Base-by-base conservation (phyloP, 2,329 filamentous ascomycete species). In the Tolypocladium amazonense region DNA sequence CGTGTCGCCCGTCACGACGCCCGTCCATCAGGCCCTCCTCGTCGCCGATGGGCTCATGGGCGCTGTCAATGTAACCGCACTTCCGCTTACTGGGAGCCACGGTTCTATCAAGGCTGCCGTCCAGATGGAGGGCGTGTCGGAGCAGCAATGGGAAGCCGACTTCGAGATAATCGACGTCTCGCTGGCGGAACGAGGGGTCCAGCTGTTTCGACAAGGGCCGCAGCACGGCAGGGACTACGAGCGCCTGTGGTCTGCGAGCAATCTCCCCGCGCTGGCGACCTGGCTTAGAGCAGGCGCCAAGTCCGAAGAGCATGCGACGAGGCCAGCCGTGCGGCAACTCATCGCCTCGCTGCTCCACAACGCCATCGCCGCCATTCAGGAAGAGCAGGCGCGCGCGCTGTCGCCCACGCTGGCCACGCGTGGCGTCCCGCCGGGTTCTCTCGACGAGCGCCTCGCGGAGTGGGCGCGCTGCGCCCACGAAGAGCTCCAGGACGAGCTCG, bases 391-490 rank as follows among this genome's bases (percentile, higher is more conserved):
- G 0, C 73, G 62, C 30, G 70, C 73, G 23, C 64, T 77, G 1
- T 72, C 73, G 37, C 66, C 66, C 23, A 68, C 66, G 6, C 60
- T 76, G 37, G 65, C 71, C 1, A 60, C 69, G 14, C 67, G 69
- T 39, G 65, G 67, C 76, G 1, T 74, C 78, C 11, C 70, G 78
- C 54, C 60, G 3, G 60, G 4, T 69, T 63, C 80, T 11, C 76
- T 96, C n/a, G 77, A 84, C 52, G 70, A 72, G 2, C 80, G 79
- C 1, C 81, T 96, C 0, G 78, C 84, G 0, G 72, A 76, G 4
- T 97, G 92, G 91, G 87, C 92, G 0, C 87, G 93, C 67, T 78
- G 79, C 27, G 90, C 90, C 0, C 93, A 97, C 70, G 81, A 85
- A 0, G 93, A 97, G 72, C 81, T 97, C 9, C 89, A 91, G 63